Evolutionary conservation across 371 early-diverging fungal species (phyloP), one percentile per base, ranked within the genome.

Genomic region (Chytridium lagenaria): DNA sequence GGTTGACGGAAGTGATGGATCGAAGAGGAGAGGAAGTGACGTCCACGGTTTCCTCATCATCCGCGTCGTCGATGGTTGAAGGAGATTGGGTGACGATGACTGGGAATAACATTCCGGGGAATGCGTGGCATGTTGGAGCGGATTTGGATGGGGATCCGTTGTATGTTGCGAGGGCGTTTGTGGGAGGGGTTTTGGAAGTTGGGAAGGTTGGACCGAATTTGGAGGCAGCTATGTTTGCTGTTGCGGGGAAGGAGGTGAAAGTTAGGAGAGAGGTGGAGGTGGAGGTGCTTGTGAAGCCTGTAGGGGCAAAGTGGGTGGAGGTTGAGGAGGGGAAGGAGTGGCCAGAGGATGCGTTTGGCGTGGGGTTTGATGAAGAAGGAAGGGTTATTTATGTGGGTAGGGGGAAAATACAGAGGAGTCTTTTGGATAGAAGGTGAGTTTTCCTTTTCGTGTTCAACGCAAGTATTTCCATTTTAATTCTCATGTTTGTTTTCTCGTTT

Each of bases 121-220:
- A 65, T 50, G 67, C 71, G 1, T 55, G 26, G 26, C 57, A 23
- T 22, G 71, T 44, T 28, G 76, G 76, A 2, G 16, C 33, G 1
- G 76, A 75, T 40, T 5, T 44, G 7, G 59, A 71, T 40, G 68
- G 68, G 26, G 49, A 39, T 5, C 50, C 59, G 2, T 61, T 75
- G 0, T 71, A 67, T 44, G 59, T 71, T 2, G 51, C 67, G 5
- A 55, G 55, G 26, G 55, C 16, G 55, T 23, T 16, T 10, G 26
- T 55, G 16, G 26, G 55, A 7, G 55, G 55, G 16, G 26, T 28
- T 55, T 26, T 55, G 10, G 16, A 28, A 7, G 26, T 55, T 10
- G 55, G 55, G 55, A 55, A 55, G 30, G 19, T 55, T 23, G 55
- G 55, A 7, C 55, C 55, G 7, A 55, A 55, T 26, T 28, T 55